phyloP scores from a whole-genome alignment of 495 filamentous ascomycete species.

The Xylaria cubensis region DNA sequence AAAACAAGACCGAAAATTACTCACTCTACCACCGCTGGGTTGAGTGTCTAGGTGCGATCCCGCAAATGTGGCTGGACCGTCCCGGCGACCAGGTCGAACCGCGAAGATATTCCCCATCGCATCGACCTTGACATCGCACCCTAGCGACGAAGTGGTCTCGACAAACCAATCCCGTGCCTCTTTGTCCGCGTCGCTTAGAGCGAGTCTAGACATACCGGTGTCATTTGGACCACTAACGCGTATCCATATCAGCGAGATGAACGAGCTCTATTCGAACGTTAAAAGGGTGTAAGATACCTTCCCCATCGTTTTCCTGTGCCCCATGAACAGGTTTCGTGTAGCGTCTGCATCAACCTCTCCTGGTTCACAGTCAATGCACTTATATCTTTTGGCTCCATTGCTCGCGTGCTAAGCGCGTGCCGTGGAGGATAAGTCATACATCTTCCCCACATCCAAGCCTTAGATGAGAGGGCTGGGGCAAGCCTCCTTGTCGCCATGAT shows the following conservation, averaged over 20 bases:
- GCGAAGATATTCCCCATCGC: conserved; percentile 61
- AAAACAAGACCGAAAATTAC: too few species aligned
- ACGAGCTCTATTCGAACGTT: neutral
- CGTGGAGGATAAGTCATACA: neutral
- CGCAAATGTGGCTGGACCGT: conserved; percentile 58
- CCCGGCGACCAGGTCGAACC: conserved; percentile 23
- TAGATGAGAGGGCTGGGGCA: neutral
- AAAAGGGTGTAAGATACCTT: conserved; percentile 25
- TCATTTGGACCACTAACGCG: conserved; percentile 34
- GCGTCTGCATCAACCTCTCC: conserved; percentile 35
- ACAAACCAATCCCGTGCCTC: conserved; percentile 78
- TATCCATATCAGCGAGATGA: conserved; percentile 12
- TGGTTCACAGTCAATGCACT: conserved; percentile 31
- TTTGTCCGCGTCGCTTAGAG: conserved; percentile 75
- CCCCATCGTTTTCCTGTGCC: conserved; percentile 42
- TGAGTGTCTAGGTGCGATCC: conserved; percentile 82
- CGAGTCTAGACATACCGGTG: conserved; percentile 58
- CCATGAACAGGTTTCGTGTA: conserved; percentile 38
- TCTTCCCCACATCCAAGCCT: conserved; percentile 11
- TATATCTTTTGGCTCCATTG: conserved; percentile 13
- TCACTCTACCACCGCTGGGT: conserved; percentile 69
- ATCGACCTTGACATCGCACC: conserved; percentile 58
- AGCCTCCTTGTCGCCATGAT: neutral
- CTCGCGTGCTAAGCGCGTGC: conserved; percentile 1
- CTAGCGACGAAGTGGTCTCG: conserved; percentile 65